phyloP scores from a whole-genome alignment of 2,329 filamentous ascomycete genomes.

The Rutstroemia sydowiana region DNA sequence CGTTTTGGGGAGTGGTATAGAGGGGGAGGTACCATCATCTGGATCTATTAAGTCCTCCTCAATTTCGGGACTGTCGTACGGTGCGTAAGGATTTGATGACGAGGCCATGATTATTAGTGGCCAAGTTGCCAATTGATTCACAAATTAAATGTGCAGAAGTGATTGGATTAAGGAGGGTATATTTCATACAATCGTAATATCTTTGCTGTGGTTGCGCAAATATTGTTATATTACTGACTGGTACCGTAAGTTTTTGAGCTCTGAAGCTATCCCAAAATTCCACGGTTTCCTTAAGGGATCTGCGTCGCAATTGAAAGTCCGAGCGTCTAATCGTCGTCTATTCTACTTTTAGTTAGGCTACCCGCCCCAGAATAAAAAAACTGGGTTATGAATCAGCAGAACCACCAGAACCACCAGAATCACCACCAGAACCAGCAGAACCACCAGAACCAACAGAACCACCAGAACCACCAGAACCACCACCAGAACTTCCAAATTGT shows the following conservation, averaged over 20 bases:
- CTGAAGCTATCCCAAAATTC: slow-evolving; percentile 15
- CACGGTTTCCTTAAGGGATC: slow-evolving; percentile 21
- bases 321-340: not conserved
- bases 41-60: slow-evolving; percentile 68
- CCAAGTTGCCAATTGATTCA: not conserved
- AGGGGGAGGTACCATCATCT: slow-evolving; percentile 55
- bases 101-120: slow-evolving; percentile 25
- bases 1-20: not conserved
- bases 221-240: too few relatives aligned
- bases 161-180: not conserved
- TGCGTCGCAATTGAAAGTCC: not conserved
- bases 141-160: too few relatives aligned
- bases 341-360: slow-evolving; percentile 4
- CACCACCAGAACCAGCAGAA: too few relatives aligned
- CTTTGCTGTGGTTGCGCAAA: not conserved
- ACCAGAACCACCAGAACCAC: too few relatives aligned
- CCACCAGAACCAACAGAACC: too few relatives aligned
- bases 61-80: slow-evolving; percentile 55
- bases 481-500: too few relatives aligned
- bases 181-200: not conserved
- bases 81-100: slow-evolving; percentile 42
- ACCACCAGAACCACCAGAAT: too few relatives aligned
- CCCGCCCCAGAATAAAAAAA: not conserved
- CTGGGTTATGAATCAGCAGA: not conserved
- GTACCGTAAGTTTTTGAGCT: not conserved